Evolutionary conservation across 106 monocot species (phyloP), one percentile per base, ranked within the genome.

Genomic region (Dioscorea alata): DNA sequence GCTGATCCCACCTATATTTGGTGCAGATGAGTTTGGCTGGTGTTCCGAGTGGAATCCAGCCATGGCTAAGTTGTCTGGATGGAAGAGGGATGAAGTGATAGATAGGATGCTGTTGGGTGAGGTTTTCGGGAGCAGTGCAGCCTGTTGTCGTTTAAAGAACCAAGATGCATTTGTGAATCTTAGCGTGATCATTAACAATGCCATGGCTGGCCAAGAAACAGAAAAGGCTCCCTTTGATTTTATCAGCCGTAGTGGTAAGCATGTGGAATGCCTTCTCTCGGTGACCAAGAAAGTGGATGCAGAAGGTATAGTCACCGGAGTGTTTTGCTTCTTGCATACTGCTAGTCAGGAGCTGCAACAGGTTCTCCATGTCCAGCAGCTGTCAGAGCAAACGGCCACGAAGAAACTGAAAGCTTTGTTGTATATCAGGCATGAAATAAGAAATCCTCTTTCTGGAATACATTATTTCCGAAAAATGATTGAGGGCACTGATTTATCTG

Each of bases 11-110:
- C 92, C 97, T 12, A 92, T 97, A 71, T 97, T 97, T 61, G 87
- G 84, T 57, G 71, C 87, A 6, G 92, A 97, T 71, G 89, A 92
- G 61, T 92, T 92, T 62, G 92, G 89, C 8, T 92, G 92, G 89
- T 97, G 97, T 60, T 76, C 87, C 5, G 96, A 92, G 83, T 97
- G 97, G 97, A 97, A 97, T 75, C 65, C 85, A 2, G 92, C 97
- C 4, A 97, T 97, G 97, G 65, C 75, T 50, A 78, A 68, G 60
- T 61, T 97, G 13, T 72, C 89, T 0, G 92, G 97, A 24, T 97
- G 86, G 86, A 67, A 50, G 10, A 86, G 89, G 68, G 71, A 81
- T 24, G 92, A 89, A 18, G 82, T 89, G 48, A 69, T 92, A 0
- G 84, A 86, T 65, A 97, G 88, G 52, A 88, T 96, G 82, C 86